Evolutionary conservation across 495 filamentous ascomycete genomes (phyloP).

Genomic region (Extremus antarcticus): DNA sequence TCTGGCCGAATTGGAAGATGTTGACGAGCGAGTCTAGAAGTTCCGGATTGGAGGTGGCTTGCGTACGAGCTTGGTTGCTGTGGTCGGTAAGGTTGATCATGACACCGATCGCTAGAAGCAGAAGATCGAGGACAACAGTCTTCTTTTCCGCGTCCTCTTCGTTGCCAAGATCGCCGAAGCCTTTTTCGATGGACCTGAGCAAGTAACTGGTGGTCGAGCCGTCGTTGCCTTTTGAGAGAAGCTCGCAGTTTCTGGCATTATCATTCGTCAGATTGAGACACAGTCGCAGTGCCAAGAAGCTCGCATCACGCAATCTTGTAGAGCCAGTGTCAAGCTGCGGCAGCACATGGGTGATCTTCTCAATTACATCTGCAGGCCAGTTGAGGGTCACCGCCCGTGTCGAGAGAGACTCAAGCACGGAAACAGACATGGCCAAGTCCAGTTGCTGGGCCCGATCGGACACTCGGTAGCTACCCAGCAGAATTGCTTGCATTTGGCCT

Average conservation of each 20-base stretch:
- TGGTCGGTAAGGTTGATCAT: constrained; percentile 86
- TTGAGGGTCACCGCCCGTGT: background rate
- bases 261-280: constrained; percentile 84
- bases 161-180: constrained; percentile 28
- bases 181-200: constrained; percentile 34
- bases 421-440: constrained; percentile 36
- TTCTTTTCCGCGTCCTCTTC: constrained; percentile 38
- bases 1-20: constrained; percentile 9
- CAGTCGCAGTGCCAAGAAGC: constrained; percentile 46
- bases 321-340: background rate
- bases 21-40: constrained; percentile 1
- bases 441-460: constrained; percentile 1
- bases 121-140: constrained; percentile 46
- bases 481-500: constrained; percentile 9
- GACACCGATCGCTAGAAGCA: constrained; percentile 70
- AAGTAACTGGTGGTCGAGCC: constrained; percentile 31
- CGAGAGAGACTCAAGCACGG: constrained; percentile 50
- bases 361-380: constrained; percentile 9
- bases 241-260: constrained; percentile 52
- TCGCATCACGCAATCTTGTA: constrained; percentile 1
- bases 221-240: constrained; percentile 50
- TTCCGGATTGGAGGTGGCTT: background rate
- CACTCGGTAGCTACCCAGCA: background rate
- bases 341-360: constrained; percentile 1
- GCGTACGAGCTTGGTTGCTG: constrained; percentile 42